Evolutionary conservation across 169 alveolate genomes (phyloP).

Genomic region (Hepatocystis sp.): DNA sequence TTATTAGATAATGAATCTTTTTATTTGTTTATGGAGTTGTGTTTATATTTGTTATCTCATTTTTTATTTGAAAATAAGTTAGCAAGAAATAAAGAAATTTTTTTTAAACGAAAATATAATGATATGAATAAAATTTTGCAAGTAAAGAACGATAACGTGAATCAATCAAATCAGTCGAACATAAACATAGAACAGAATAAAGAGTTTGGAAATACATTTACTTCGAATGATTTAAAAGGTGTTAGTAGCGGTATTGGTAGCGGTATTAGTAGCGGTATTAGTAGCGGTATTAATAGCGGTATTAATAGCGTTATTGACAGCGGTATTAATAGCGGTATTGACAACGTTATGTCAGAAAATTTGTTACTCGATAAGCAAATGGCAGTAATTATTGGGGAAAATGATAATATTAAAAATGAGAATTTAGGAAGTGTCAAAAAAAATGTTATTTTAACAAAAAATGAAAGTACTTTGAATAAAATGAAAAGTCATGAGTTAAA

Average conservation of each 20-base stretch:
- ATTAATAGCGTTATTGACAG: too few relatives aligned
- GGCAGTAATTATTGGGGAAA: too few relatives aligned
- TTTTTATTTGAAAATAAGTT: constrained; percentile 59
- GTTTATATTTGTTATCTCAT: constrained; percentile 38
- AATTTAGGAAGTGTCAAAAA: constrained; percentile 7
- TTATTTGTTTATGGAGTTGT: constrained; percentile 62
- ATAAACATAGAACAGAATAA: not conserved
- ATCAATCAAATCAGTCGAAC: not conserved
- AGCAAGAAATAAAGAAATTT: constrained; percentile 55
- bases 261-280: too few relatives aligned
- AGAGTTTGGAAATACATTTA: not conserved
- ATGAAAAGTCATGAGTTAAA: constrained; percentile 20
- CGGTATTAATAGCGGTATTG: too few relatives aligned
- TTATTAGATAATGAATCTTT: constrained; percentile 69
- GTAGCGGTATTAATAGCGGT: too few relatives aligned
- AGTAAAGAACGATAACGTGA: constrained; percentile 11
- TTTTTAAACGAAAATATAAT: constrained; percentile 68
- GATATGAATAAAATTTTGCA: constrained; percentile 62
- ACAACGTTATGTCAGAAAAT: too few relatives aligned
- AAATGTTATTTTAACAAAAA: constrained; percentile 54
- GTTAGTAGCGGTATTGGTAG: too few relatives aligned
- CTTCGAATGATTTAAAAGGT: too few relatives aligned
- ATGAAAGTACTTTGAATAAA: constrained; percentile 49
- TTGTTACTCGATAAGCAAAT: too few relatives aligned
- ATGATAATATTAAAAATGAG: not conserved